Conservation (phyloP, 495 filamentous ascomycete species). For the Hypoxylon subgilvum region DNA sequence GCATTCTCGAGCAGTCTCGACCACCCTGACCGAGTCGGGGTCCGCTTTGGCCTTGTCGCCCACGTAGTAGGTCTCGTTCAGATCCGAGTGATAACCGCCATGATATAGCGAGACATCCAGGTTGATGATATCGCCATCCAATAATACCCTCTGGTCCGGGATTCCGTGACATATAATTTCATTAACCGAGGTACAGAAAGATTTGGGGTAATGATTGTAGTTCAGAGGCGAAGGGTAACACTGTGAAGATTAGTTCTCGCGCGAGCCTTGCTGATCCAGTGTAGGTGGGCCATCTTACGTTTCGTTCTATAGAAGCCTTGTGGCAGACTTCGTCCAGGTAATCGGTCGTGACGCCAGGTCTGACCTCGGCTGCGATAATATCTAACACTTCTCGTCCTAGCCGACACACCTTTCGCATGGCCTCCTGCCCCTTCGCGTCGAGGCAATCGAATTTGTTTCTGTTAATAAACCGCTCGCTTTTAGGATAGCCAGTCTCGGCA, state of each 20-base stretch:
- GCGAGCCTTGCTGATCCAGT: constrained; percentile 7
- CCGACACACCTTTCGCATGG: constrained; percentile 92
- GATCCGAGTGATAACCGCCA: constrained; percentile 83
- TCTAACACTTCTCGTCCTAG: constrained; percentile 91
- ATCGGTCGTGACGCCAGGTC: constrained; percentile 93
- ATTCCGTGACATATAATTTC: constrained; percentile 97
- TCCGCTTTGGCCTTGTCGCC: constrained; percentile 76
- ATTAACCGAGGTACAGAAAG: constrained; percentile 92
- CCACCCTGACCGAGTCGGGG: constrained; percentile 80
- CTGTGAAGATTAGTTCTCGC: constrained; percentile 54
- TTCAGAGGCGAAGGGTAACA: constrained; percentile 96
- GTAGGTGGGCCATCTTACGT: constrained; percentile 61
- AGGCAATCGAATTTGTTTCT: constrained; percentile 82
- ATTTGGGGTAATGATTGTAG: constrained; percentile 97
- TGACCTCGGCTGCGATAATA: constrained; percentile 78
- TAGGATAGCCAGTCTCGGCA: constrained; percentile 79
- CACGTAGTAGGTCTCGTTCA: constrained; percentile 93
- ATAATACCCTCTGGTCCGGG: constrained; percentile 75
- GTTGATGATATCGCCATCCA: constrained; percentile 89
- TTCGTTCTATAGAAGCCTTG: constrained; percentile 89
- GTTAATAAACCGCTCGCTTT: constrained; percentile 74
- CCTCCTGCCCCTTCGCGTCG: constrained; percentile 75
- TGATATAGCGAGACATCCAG: constrained; percentile 89
- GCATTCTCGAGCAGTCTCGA: constrained; percentile 81
- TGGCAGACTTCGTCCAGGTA: constrained; percentile 96